Conservation (phyloP, 2,329 filamentous ascomycete genomes). For the Fusarium solani-melongenae region DNA sequence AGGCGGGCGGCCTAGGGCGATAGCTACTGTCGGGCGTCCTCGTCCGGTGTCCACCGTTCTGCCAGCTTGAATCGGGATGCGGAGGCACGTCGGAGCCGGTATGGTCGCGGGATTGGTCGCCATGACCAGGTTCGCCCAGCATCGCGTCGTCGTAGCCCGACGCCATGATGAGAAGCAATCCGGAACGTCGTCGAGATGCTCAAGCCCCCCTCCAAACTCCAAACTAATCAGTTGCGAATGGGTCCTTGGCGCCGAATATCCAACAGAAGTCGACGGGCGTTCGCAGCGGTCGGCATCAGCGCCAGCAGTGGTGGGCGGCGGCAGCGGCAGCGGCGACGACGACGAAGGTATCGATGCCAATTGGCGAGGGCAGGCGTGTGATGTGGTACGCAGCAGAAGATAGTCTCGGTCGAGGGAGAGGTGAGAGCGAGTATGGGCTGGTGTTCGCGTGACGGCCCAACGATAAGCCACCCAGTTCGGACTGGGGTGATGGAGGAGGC, state of each 20-base stretch:
- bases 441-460: conserved; percentile 46
- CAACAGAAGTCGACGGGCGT: conserved; percentile 47
- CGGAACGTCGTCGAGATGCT: conserved; percentile 34
- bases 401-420: conserved; percentile 23
- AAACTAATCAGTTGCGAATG: conserved; percentile 34
- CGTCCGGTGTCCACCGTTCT: conserved; percentile 50
- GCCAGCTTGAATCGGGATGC: conserved; percentile 50
- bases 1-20: conserved; percentile 48
- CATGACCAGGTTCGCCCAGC: conserved; percentile 52
- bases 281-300: conserved; percentile 54
- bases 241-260: conserved; percentile 48
- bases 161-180: conserved; percentile 53
- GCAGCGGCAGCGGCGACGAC: conserved; percentile 18
- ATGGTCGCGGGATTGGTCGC: conserved; percentile 40
- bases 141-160: conserved; percentile 59
- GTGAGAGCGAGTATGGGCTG: conserved; percentile 30
- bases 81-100: conserved; percentile 44
- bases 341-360: conserved; percentile 40
- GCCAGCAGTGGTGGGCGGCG: conserved; percentile 36
- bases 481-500: conserved; percentile 32
- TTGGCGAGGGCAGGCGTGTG: conserved; percentile 36
- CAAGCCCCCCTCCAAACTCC: conserved; percentile 43
- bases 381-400: conserved; percentile 31
- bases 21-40: conserved; percentile 52
- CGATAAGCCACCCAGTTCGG: conserved; percentile 35